Base-by-base conservation (phyloP, 2,329 filamentous ascomycete genomes). In the Arthrinium phaeospermum region DNA sequence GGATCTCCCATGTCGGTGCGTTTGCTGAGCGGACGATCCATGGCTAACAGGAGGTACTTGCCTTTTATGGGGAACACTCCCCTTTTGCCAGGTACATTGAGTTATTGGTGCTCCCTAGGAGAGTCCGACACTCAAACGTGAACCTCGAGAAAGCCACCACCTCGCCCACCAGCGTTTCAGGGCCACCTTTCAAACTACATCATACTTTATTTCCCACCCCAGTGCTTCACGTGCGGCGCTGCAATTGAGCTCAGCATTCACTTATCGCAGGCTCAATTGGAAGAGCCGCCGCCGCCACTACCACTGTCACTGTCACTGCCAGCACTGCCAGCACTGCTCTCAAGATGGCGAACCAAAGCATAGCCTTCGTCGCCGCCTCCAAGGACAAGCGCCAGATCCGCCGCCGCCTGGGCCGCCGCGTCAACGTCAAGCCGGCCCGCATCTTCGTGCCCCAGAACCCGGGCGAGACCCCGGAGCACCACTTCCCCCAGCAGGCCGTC, bases 401-500 rank as follows among this genome's bases (percentile, higher is more conserved):
- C 30, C 75, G 74, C 61, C 76, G 75, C 30, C 69, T 78, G 8
- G 76, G 72, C 14, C 75, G 75, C 16, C 74, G 76, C 68, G 69
- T 76, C 61, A 67, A 72, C 27, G 71, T 82, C 75, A 75, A 72
- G 27, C 76, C 76, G 0, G 78, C 81, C 1, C 77, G 76, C 19
- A 34, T 78, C 49, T 81, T 82, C 75, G 49, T 69, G 7, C 79
- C 80, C 1, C 72, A 74, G 41, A 75, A 78, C 51, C 74, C 74
- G 7, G 70, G 72, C 70, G 76, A 80, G 22, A 76, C 79, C 3
- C 80, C 80, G 1, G 80, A 82, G 69, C 71, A 75, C 44, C 80
- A 81, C 71, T 82, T 81, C 68, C 79, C 80, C 2, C 73, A 80
- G 16, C 80, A 81, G 71, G 81, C 76, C 2, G 74, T 79, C 19